Evolutionary conservation across 768 basidiomycete species (phyloP), one percentile per base, ranked within the genome.

Genomic region (Tylopilus rubrobrunneus): DNA sequence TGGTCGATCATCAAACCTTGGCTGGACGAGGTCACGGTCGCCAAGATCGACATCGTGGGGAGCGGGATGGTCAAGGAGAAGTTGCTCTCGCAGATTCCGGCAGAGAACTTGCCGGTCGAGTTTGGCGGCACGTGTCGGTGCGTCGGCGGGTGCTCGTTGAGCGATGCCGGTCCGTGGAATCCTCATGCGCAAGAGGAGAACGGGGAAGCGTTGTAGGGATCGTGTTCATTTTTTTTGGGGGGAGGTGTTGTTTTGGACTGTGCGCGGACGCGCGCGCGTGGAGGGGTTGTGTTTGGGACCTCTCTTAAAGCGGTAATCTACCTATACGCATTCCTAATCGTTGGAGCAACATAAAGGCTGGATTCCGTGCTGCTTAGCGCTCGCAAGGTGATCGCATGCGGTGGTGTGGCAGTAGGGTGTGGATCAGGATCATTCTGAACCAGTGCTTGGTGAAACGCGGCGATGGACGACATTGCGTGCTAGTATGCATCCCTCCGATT

Each of bases 81-180:
- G 71, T 71, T 98, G 44, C 69, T 92, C 58, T 74, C 81, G 56
- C 92, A 98, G 78, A 93, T 98, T 65, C 83, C 85, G 8, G 75
- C 71, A 17, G 87, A 93, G 72, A 92, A 89, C 69, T 69, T 99
- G 50, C 96, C 95, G 4, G 79, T 74, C 62, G 88, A 90, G 63
- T 83, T 93, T 69, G 95, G 96, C 1, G 96, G 96, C 3, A 70
- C 49, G 47, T 98, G 96, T 68, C 67, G 77, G 40, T 98, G 94
- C 63, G 55, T 65, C 2, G 89, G 81, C 0, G 91, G 93, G 0
- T 98, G 95, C 71, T 89, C 85, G 52, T 67, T 93, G 75, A 87
- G 86, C 58, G 92, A 99, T 71, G 89, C 80, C 1, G 96, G 96
- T 8, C 95, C 96, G 9, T 98, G 95, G 96, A 90, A 89, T 64